Base-by-base conservation (phyloP, 495 filamentous ascomycete genomes). In the Penicillium coffeae region DNA sequence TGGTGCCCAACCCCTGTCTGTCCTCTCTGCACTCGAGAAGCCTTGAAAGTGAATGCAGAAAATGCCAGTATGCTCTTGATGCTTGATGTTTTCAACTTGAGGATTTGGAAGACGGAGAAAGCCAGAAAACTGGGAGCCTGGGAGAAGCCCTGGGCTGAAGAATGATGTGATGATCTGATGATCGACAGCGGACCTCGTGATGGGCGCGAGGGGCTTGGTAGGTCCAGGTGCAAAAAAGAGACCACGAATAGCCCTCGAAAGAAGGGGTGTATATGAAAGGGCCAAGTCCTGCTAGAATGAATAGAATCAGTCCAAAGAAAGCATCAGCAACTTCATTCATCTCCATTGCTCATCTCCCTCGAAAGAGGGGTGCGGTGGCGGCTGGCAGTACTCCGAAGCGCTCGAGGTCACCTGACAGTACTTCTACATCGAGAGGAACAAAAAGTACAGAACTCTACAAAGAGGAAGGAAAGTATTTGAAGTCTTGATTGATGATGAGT, bases 101-200 rank as follows among this genome's bases (percentile, higher is more conserved):
- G n/a, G n/a, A n/a, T n/a, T n/a, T n/a, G n/a, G n/a, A n/a, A n/a
- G n/a, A n/a, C n/a, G n/a, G n/a, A 21, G 20, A 38, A 22, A 38
- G 18, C 13, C 10, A 15, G 14, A 21, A 27, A 38, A 37, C 25
- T 35, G 12, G 33, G 14, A 25, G 30, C 19, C 15, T 35, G 22
- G 30, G 42, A 27, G 21, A 15, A 43, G 8, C 20, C 12, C 10
- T 35, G 21, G 16, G 27, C 18, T 35, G 42, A 44, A 33, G 25
- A 42, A 52, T 56, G 54, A 62, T 58, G 55, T 59, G 56, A 50
- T 56, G 56, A 56, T 58, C 60, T 58, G 57, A 59, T 48, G 61
- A 60, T 51, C 27, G 48, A 47, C 47, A 55, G 59, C 58, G 25
- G 25, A 10, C 25, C 25, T 30, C 25, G 25, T 30, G 25, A 30